These are phyloP conservation scores for Curvularia spicifera DNA, from an alignment of 2,329 filamentous ascomycete species.

Conservation along the genomic window DNA sequence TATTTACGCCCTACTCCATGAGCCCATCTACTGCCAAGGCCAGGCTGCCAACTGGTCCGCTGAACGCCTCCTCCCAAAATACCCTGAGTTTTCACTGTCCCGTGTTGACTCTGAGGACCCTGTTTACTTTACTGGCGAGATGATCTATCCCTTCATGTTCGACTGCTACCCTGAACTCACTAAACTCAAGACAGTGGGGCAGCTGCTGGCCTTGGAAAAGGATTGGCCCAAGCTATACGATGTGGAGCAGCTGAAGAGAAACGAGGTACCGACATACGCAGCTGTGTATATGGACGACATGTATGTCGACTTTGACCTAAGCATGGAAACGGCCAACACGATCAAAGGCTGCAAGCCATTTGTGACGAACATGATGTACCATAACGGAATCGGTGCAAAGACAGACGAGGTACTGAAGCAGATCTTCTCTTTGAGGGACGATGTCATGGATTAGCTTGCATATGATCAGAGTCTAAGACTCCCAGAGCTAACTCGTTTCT, in stretches of 20 bases:
- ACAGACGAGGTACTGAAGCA: conserved; percentile 77
- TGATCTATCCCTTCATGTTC: conserved; percentile 88
- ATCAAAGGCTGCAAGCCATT: conserved; percentile 81
- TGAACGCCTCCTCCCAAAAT: conserved; percentile 63
- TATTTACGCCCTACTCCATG: conserved; percentile 86
- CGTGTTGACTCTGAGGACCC: conserved; percentile 55
- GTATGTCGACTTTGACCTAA: conserved; percentile 83
- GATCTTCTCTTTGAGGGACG: conserved; percentile 78
- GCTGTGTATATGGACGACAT: conserved; percentile 86
- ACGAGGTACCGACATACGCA: conserved; percentile 85
- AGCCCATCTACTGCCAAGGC: conserved; percentile 82
- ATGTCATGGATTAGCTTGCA: conserved; percentile 61
- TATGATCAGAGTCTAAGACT: not conserved
- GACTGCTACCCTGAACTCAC: conserved; percentile 77
- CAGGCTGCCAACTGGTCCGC: conserved; percentile 76
- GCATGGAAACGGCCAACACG: conserved; percentile 73
- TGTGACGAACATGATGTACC: conserved; percentile 86
- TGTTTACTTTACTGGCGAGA: conserved; percentile 87
- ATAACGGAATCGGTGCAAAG: conserved; percentile 78
- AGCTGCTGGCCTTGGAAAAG: conserved; percentile 70
- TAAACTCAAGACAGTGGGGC: conserved; percentile 70
- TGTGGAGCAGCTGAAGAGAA: conserved; percentile 71
- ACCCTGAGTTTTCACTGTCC: conserved; percentile 53
- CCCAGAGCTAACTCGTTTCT: not conserved
- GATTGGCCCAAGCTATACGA: conserved; percentile 83